Evolutionary conservation across 306 rosid genomes (phyloP).

Genomic region (Malus sieversii): DNA sequence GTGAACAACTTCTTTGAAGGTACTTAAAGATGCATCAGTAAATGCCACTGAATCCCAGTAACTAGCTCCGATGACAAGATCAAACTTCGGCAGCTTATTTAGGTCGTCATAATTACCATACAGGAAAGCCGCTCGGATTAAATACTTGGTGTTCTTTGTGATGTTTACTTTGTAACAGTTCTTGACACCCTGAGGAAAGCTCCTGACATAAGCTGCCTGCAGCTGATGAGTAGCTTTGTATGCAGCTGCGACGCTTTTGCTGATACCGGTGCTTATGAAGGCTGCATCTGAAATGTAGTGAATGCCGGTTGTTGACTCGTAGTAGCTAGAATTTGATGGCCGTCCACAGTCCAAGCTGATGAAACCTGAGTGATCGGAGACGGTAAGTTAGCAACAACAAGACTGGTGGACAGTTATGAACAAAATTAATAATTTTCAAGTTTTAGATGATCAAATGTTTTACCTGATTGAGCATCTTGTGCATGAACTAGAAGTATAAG

Average conservation of each 20-base stretch:
- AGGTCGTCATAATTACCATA: constrained; percentile 43
- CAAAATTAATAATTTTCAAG: neutral
- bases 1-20: constrained; percentile 26
- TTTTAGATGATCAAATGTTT: too few relatives aligned
- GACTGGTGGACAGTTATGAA: neutral
- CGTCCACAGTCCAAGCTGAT: constrained; percentile 51
- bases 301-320: constrained; percentile 18
- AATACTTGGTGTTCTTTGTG: constrained; percentile 19
- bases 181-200: constrained; percentile 45
- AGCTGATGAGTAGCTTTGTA: neutral
- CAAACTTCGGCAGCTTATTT: constrained; percentile 31
- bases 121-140: constrained; percentile 28
- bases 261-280: constrained; percentile 29
- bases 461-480: constrained; percentile 42
- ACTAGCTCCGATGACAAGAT: constrained; percentile 37
- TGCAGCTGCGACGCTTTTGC: constrained; percentile 2
- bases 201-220: constrained; percentile 25
- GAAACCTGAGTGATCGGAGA: constrained; percentile 32
- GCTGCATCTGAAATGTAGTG: constrained; percentile 40
- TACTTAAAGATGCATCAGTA: neutral
- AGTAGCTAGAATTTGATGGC: constrained; percentile 15
- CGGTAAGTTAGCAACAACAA: neutral
- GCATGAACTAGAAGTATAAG: constrained; percentile 22
- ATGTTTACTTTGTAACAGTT: constrained; percentile 49
- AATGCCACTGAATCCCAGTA: constrained; percentile 28